Percentiles rank a stretch among this genome's conserved stretches.
Evolutionary conservation across 805 yeast genomes (phyloP).

Genomic region (Saturnispora zaruensis): DNA sequence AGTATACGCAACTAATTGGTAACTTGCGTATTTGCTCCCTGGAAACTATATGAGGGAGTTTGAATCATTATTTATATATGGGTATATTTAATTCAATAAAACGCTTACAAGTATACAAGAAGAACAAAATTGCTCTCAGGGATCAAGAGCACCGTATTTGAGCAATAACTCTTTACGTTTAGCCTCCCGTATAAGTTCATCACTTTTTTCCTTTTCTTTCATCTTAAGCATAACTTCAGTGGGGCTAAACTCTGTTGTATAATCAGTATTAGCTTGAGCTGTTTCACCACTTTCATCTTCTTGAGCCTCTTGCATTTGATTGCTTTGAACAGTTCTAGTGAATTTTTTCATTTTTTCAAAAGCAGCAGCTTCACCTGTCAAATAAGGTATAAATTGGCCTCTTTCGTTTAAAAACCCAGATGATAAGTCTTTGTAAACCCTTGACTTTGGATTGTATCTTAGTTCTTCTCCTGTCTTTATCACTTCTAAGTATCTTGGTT

Average conservation of each 20-base stretch:
- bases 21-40: background rate
- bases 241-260: constrained; percentile 36
- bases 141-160: constrained; percentile 29
- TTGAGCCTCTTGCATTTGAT: constrained; percentile 16
- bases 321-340: constrained; percentile 27
- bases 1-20: background rate
- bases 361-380: constrained; percentile 50
- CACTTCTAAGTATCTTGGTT: constrained; percentile 58
- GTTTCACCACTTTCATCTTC: constrained; percentile 10
- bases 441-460: constrained; percentile 47
- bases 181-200: constrained; percentile 22
- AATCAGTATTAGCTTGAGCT: constrained; percentile 20
- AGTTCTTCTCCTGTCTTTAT: constrained; percentile 36
- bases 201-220: constrained; percentile 28
- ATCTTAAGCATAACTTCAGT: constrained; percentile 35
- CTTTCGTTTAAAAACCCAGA: constrained; percentile 28
- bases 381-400: constrained; percentile 46
- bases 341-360: constrained; percentile 40
- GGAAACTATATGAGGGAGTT: background rate
- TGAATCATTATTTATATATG: background rate
- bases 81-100: background rate
- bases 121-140: background rate
- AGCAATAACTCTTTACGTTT: constrained; percentile 28
- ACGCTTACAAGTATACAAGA: constrained; percentile 12
- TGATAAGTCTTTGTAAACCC: constrained; percentile 29